Evolutionary conservation across 495 filamentous ascomycete species (phyloP).

Genomic region (Venustampulla echinocandica): DNA sequence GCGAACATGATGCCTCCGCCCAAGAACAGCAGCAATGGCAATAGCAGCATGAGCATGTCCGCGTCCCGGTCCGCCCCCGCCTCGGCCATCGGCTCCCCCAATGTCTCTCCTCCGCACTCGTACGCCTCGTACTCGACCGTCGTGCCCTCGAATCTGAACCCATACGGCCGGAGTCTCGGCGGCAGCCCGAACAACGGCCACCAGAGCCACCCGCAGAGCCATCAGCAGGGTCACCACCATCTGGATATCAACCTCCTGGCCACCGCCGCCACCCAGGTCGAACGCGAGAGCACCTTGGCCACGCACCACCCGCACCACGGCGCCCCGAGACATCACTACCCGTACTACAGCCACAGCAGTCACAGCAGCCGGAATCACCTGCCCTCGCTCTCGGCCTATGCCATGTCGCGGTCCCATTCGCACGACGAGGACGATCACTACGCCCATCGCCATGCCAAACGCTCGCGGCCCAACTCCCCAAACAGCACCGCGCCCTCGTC

Average conservation of each 20-base stretch:
- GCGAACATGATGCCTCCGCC: constrained; percentile 73
- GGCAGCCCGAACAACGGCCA: constrained; percentile 33
- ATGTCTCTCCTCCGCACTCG: constrained; percentile 90
- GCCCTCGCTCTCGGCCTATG: constrained; percentile 75
- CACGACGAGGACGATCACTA: constrained; percentile 76
- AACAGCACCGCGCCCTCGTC: constrained; percentile 93
- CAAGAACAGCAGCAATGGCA: constrained; percentile 59
- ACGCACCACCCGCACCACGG: constrained; percentile 45
- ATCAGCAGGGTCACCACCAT: too few species aligned
- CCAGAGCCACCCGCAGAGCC: too few species aligned
- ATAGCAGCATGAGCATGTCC: too few species aligned
- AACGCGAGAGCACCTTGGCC: constrained; percentile 57
- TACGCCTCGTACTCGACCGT: constrained; percentile 67
- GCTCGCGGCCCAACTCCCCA: constrained; percentile 85
- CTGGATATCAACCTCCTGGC: constrained; percentile 83
- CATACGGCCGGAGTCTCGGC: constrained; percentile 52
- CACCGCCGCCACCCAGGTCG: constrained; percentile 77
- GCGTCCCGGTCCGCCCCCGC: constrained; percentile 80
- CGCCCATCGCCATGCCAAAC: constrained; percentile 66
- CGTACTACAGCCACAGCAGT: constrained; percentile 48
- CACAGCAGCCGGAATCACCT: constrained; percentile 50
- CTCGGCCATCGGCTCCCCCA: constrained; percentile 83
- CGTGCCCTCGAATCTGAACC: constrained; percentile 52
- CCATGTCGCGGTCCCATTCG: constrained; percentile 89
- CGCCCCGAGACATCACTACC: constrained; percentile 40